Percentiles rank a stretch among this genome's conserved stretches.
Evolutionary conservation across 106 monocot species (phyloP).

Genomic region (Triglochin maritima): DNA sequence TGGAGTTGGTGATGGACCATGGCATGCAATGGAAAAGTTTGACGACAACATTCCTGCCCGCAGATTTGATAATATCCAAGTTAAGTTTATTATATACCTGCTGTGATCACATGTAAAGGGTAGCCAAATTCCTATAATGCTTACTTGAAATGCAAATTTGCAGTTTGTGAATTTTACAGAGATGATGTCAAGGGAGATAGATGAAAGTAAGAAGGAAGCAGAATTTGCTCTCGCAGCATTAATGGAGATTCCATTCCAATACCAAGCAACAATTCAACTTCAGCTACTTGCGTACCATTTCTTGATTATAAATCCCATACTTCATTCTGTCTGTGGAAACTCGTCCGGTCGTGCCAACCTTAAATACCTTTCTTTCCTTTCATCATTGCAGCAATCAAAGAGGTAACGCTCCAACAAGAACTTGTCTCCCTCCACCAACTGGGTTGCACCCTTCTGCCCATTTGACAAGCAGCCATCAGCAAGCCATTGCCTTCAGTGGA

Average conservation of each 20-base stretch:
- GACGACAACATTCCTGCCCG: slow-evolving; percentile 4
- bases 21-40: slow-evolving; percentile 8
- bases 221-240: slow-evolving; percentile 13
- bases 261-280: slow-evolving; percentile 8
- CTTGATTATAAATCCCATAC: neutral
- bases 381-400: neutral
- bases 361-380: neutral
- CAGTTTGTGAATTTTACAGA: slow-evolving; percentile 23
- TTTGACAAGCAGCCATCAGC: neutral
- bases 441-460: neutral
- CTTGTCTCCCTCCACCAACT: slow-evolving; percentile 3
- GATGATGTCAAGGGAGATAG: slow-evolving; percentile 3
- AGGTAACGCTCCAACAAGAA: neutral
- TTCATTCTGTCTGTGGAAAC: neutral
- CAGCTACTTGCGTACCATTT: slow-evolving; percentile 3
- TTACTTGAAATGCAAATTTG: neutral
- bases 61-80: slow-evolving; percentile 14
- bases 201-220: neutral
- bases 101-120: neutral
- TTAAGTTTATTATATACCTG: neutral
- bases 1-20: slow-evolving; percentile 16
- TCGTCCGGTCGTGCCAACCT: neutral
- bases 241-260: slow-evolving; percentile 14
- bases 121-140: neutral
- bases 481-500: neutral